Evolutionary conservation across 2,329 filamentous ascomycete genomes (phyloP).

Genomic region (Plenodomus lindquistii): DNA sequence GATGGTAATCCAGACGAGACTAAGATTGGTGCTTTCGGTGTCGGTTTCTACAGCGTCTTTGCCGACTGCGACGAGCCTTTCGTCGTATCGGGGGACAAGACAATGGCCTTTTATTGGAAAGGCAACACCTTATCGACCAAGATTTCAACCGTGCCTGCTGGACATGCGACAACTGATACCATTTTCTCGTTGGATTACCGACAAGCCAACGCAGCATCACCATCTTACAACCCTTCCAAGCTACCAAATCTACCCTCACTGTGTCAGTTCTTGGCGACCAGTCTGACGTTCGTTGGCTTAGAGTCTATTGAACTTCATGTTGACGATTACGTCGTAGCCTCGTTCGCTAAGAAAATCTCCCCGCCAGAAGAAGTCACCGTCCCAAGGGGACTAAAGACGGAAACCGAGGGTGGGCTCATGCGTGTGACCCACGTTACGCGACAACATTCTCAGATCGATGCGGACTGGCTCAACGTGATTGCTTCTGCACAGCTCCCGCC

Average conservation of each 20-base stretch:
- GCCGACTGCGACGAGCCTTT: conserved; percentile 98
- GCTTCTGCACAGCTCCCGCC: conserved; percentile 73
- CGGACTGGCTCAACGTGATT: conserved; percentile 82
- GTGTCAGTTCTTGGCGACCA: conserved; percentile 90
- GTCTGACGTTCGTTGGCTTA: conserved; percentile 91
- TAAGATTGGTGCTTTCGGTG: conserved; percentile 97
- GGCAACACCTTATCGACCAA: conserved; percentile 96
- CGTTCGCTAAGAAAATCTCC: conserved; percentile 81
- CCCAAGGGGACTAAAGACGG: conserved; percentile 77
- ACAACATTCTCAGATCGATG: conserved; percentile 90
- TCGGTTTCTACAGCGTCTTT: conserved; percentile 98
- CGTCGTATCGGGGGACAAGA: conserved; percentile 86
- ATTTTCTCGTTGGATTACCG: conserved; percentile 95
- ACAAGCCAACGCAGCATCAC: conserved; percentile 64
- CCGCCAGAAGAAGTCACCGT: conserved; percentile 73
- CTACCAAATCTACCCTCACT: conserved; percentile 84
- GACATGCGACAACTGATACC: conserved; percentile 71
- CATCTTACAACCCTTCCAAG: conserved; percentile 61
- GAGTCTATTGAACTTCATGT: conserved; percentile 87
- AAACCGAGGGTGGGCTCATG: conserved; percentile 87
- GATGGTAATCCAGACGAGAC: conserved; percentile 98
- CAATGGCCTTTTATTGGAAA: conserved; percentile 99
- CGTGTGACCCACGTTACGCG: conserved; percentile 78
- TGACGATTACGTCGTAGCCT: conserved; percentile 81
- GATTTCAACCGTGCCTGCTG: conserved; percentile 72